Evolutionary conservation across 202 grass and related monocot species (phyloP), one percentile per base, ranked within the genome.

Genomic region (Panicum virgatum): DNA sequence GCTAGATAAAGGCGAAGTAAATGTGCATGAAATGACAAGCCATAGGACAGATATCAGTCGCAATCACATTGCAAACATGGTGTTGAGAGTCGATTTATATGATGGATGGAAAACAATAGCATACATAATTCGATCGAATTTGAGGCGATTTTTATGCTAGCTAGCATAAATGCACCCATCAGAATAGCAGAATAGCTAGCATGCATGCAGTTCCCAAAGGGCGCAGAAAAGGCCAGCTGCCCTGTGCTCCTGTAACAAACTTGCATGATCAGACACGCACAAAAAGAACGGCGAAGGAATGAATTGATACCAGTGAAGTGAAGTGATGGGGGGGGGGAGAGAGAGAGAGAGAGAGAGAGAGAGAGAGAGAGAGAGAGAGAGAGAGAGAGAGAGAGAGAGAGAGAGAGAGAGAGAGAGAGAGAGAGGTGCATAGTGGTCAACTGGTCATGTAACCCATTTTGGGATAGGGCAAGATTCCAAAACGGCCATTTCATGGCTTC

Each of bases 201-300:
- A 38, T 71, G n/a, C 39, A 74, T 58, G 27, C 69, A 59, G 50
- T 75, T 80, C 60, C 77, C 69, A 50, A 61, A 61, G 61, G 48
- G 50, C 70, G 69, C 69, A 75, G 47, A 56, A 86, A 75, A 66
- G 39, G 57, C 43, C 53, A 30, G 30, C 30, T 8, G 73, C 12
- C 37, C n/a, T n/a, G n/a, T 26, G 26, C 18, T 70, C 5, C 32
- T 16, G 40, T 50, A 78, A 82, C 87, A 89, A 65, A 76, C 56
- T 63, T 53, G n/a, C n/a, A n/a, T n/a, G 51, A 79, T 82, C 50
- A 78, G 88, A 86, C 73, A 82, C 43, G 68, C 88, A 86, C 73
- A 46, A 83, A 82, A 83, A 83, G 74, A 78, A 75, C 59, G 73
- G 36, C 37, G 16, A 79, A 69, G 60, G 83, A 83, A 56, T 53